Base-by-base conservation (phyloP, 345 rosid species). In the Alliaria petiolata region DNA sequence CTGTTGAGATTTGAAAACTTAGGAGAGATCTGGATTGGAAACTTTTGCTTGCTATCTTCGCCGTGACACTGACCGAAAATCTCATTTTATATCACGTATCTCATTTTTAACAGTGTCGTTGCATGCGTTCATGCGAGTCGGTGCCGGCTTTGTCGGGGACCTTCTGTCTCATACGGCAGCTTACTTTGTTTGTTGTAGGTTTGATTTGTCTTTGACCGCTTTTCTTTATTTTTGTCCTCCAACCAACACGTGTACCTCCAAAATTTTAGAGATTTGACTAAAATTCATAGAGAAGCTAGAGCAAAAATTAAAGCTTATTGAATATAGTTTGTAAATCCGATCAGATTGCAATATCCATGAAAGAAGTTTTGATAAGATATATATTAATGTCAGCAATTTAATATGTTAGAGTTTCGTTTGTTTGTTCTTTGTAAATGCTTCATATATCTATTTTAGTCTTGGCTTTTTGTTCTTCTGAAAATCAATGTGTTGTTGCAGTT, bases 121-220 rank as follows among this genome's bases (percentile, higher is more conserved):
- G n/a, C n/a, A n/a, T n/a, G n/a, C 11, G 68, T 59, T 67, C 68
- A 62, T 52, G 63, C 8, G 69, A 22, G 69, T 53, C 78, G 69
- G 73, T 75, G 69, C 69, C 57, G 74, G 63, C 50, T 75, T 67
- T 67, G 69, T 43, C 31, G 43, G 69, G 33, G 78, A 75, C 63
- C 69, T 44, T 60, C 42, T 59, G 62, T 40, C 49, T 67, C 8
- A 42, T 12, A 52, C 5, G 69, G 73, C 49, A 50, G 36, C 61
- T 66, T 74, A 39, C 53, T 57, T 31, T 66, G 68, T 67, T 54
- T 55, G 57, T 44, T 64, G 38, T 40, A 42, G 31, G 16, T 60
- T 67, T 59, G 39, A 50, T 67, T 74, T 67, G 42, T 42, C 78
- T 59, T 74, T 74, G 67, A 67, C 68, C 31, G 9, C 63, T 60